Conservation (phyloP, 495 filamentous ascomycete genomes). For the Pseudoneurospora amorphoporcata region DNA sequence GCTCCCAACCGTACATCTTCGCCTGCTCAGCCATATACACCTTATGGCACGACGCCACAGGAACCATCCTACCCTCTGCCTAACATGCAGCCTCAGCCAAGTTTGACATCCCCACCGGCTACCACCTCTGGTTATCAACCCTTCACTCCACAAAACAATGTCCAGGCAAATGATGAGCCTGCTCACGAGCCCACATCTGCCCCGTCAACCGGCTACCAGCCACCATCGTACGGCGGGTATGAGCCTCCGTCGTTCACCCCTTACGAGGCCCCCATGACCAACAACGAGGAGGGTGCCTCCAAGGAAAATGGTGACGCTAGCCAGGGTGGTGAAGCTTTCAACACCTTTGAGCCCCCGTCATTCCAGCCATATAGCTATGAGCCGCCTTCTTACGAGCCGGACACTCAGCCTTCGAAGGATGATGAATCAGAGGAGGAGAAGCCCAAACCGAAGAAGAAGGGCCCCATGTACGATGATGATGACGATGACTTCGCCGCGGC, state of each 20-base stretch:
- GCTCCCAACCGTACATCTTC: constrained; percentile 18
- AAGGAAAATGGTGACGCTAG: neutral
- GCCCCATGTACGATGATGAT: constrained; percentile 73
- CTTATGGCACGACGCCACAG: neutral
- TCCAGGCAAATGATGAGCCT: neutral
- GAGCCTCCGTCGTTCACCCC: constrained; percentile 28
- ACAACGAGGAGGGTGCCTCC: constrained; percentile 11
- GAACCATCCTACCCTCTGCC: neutral
- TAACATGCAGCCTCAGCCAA: neutral
- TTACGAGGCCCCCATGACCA: constrained; percentile 21
- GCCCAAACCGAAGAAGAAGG: constrained; percentile 57
- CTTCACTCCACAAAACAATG: constrained; percentile 1
- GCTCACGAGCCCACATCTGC: constrained; percentile 7
- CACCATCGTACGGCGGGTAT: constrained; percentile 32
- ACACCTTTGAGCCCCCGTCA: constrained; percentile 40
- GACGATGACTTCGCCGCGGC: constrained; percentile 42
- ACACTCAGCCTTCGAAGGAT: constrained; percentile 29
- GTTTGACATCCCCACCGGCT: constrained; percentile 2
- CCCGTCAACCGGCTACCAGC: constrained; percentile 25
- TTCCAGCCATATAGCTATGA: constrained; percentile 43
- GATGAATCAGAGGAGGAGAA: constrained; percentile 34
- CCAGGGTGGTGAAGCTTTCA: constrained; percentile 12
- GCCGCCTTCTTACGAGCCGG: constrained; percentile 46
- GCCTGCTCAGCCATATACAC: constrained; percentile 10
- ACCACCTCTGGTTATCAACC: constrained; percentile 17